Evolutionary conservation across 2,329 filamentous ascomycete genomes (phyloP).

Genomic region (Nigrospora oryzae): DNA sequence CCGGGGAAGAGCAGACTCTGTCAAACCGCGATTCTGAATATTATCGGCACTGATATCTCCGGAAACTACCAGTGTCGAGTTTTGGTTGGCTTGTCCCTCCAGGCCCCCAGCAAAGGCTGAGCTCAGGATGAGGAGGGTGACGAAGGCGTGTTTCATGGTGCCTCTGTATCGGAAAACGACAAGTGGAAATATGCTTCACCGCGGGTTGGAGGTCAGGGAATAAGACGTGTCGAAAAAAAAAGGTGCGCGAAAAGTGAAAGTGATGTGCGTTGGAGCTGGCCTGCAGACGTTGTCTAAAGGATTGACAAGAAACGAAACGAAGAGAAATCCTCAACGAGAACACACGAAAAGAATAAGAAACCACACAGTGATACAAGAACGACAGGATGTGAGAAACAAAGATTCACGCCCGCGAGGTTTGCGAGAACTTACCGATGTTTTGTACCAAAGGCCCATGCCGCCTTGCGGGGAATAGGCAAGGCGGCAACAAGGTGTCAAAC

Average conservation of each 20-base stretch:
- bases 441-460: background rate
- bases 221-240: background rate
- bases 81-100: background rate
- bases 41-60: background rate
- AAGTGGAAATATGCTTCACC: no score
- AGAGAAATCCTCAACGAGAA: background rate
- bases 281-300: slow-evolving; percentile 3
- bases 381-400: background rate
- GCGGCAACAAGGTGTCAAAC: background rate
- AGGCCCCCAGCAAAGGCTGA: background rate
- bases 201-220: background rate
- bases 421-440: background rate
- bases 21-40: background rate
- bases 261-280: slow-evolving; percentile 3
- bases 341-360: background rate
- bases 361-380: background rate
- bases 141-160: slow-evolving; percentile 2
- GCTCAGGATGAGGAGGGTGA: background rate
- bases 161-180: background rate
- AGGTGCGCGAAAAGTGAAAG: background rate
- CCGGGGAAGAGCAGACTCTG: background rate
- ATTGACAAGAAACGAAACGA: slow-evolving; percentile 1
- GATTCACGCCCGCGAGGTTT: background rate
- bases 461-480: background rate
- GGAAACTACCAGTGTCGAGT: background rate